Evolutionary conservation across 495 filamentous ascomycete species (phyloP).

Genomic region (Talaromyces wortmannii): DNA sequence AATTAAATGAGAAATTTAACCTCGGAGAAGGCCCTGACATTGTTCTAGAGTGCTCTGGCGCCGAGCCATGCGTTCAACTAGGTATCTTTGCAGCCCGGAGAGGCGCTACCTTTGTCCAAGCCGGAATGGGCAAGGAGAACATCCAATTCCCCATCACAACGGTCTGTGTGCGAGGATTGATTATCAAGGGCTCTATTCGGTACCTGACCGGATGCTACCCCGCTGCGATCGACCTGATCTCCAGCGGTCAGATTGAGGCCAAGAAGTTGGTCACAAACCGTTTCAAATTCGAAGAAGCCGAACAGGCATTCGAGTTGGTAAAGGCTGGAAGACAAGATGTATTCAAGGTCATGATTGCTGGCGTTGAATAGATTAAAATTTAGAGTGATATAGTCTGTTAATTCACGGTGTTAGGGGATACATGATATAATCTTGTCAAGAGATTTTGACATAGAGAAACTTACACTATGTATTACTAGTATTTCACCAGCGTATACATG

Average conservation of each 20-base stretch:
- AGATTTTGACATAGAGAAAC: too few relatives aligned
- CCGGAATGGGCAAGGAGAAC: slow-evolving; percentile 69
- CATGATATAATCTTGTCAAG: too few relatives aligned
- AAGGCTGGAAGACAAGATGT: slow-evolving; percentile 46
- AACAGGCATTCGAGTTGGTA: slow-evolving; percentile 69
- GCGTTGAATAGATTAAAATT: neutral
- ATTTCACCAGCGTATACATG: too few relatives aligned
- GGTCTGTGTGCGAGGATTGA: slow-evolving; percentile 71
- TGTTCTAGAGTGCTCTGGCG: slow-evolving; percentile 73
- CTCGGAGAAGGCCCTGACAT: slow-evolving; percentile 58
- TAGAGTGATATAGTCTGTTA: too few relatives aligned
- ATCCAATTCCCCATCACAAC: slow-evolving; percentile 77
- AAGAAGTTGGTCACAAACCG: slow-evolving; percentile 62
- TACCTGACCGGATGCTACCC: slow-evolving; percentile 72
- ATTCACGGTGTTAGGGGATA: too few relatives aligned
- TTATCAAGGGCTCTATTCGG: slow-evolving; percentile 68
- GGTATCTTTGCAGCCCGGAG: slow-evolving; percentile 57
- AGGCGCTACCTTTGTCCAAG: slow-evolving; percentile 78
- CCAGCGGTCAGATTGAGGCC: slow-evolving; percentile 55
- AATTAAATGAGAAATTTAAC: slow-evolving; percentile 33
- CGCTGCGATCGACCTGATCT: slow-evolving; percentile 65
- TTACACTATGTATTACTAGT: too few relatives aligned
- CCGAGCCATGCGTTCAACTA: slow-evolving; percentile 65
- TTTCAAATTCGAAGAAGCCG: slow-evolving; percentile 65
- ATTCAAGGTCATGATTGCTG: slow-evolving; percentile 7